These are phyloP conservation scores for Sporothrix inflata DNA, from an alignment of 2,329 filamentous ascomycete species.

Conservation along the genomic window DNA sequence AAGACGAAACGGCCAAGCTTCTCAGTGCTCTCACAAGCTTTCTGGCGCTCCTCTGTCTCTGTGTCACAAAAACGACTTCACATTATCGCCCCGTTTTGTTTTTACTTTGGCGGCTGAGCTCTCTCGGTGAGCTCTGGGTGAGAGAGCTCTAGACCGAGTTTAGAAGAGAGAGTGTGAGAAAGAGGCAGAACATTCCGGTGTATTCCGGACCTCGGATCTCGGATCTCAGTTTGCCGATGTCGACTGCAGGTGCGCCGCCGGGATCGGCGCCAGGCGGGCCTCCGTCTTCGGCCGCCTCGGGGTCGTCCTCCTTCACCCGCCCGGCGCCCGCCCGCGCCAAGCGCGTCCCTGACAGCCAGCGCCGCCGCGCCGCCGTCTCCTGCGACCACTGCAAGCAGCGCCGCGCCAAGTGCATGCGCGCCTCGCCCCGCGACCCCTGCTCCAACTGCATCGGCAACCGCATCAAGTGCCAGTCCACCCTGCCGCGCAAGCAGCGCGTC, in stretches of 20 bases:
- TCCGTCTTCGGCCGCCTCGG: neutral
- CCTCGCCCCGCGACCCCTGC: slow-evolving; percentile 45
- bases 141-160: slow-evolving; percentile 7
- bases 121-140: neutral
- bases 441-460: slow-evolving; percentile 47
- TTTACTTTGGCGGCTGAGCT: neutral
- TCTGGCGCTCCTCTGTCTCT: neutral
- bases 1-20: slow-evolving; percentile 12
- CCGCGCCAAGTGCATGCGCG: slow-evolving; percentile 50
- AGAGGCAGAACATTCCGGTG: neutral
- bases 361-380: slow-evolving; percentile 49
- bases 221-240: neutral
- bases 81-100: neutral
- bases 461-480: slow-evolving; percentile 48
- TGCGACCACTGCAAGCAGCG: slow-evolving; percentile 53
- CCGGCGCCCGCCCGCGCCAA: slow-evolving; percentile 29
- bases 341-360: slow-evolving; percentile 48
- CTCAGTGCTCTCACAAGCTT: neutral
- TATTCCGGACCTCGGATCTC: neutral
- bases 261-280: neutral
- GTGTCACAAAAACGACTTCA: neutral
- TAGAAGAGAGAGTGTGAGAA: neutral
- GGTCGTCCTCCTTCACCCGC: neutral
- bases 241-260: slow-evolving; percentile 2
- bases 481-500: slow-evolving; percentile 50